Conservation (phyloP, 805 yeast species). For the Wickerhamiella qilinensis region DNA sequence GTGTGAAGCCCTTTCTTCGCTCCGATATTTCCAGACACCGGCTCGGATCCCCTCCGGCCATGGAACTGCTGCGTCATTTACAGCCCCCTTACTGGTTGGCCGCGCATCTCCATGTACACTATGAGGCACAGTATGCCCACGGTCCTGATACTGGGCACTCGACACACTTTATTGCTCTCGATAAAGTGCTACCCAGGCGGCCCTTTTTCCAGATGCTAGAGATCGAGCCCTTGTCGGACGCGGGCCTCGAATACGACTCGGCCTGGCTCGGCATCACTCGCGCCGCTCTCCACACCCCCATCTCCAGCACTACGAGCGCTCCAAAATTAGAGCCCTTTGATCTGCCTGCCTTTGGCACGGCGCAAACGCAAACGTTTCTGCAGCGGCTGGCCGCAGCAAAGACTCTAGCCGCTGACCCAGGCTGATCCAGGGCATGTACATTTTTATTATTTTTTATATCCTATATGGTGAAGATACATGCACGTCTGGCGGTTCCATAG, state of each 20-base stretch:
- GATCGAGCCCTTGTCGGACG: neutral
- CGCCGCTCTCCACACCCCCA: neutral
- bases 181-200: constrained; percentile 62
- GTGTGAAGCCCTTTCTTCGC: constrained; percentile 48
- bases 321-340: neutral
- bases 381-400: neutral
- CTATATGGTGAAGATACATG: no score
- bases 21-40: constrained; percentile 40
- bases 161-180: constrained; percentile 56
- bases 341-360: neutral
- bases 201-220: constrained; percentile 32
- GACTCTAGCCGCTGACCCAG: no score
- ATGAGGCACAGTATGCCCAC: constrained; percentile 38
- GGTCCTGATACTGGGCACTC: constrained; percentile 21
- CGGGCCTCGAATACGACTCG: constrained; percentile 1
- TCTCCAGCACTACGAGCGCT: neutral
- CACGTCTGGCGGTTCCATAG: no score
- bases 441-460: no score
- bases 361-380: neutral
- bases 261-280: constrained; percentile 1
- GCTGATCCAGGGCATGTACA: no score
- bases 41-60: constrained; percentile 60
- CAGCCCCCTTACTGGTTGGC: constrained; percentile 70
- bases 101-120: constrained; percentile 75
- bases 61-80: constrained; percentile 34